Evolutionary conservation across 2,329 filamentous ascomycete species (phyloP).

Genomic region (Setomelanomma holmii): DNA sequence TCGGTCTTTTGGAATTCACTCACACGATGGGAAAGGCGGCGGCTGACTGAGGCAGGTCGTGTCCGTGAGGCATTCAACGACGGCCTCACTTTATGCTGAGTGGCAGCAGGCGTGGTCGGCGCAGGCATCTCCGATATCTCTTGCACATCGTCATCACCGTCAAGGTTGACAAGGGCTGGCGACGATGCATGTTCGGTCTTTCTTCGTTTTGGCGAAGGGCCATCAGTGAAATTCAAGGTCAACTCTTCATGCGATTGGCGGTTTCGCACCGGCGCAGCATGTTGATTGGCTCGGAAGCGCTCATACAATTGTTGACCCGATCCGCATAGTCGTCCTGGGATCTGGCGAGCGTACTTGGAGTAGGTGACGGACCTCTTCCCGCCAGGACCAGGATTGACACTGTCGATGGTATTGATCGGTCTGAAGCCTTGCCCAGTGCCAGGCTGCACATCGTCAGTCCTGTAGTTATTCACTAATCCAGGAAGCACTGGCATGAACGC

Average conservation of each 20-base stretch:
- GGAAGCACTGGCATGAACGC: not conserved
- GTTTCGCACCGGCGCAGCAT: conserved; percentile 3
- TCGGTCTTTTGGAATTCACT: conserved; percentile 29
- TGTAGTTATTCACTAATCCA: too few species aligned
- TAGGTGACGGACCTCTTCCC: too few species aligned
- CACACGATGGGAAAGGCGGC: conserved; percentile 1
- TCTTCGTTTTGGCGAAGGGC: conserved; percentile 22
- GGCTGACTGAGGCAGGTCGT: too few species aligned
- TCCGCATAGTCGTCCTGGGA: too few species aligned
- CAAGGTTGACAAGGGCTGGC: conserved; percentile 15
- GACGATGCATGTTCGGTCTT: conserved; percentile 16
- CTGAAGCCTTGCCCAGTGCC: not conserved
- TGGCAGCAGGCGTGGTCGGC: not conserved
- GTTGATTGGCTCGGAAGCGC: too few species aligned
- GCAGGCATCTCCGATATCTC: not conserved
- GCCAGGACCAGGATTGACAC: too few species aligned
- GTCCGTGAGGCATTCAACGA: too few species aligned
- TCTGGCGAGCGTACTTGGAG: too few species aligned
- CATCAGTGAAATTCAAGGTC: not conserved
- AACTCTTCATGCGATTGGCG: not conserved
- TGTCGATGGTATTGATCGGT: too few species aligned
- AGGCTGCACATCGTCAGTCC: conserved; percentile 8
- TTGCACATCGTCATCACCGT: conserved; percentile 19
- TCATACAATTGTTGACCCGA: too few species aligned
- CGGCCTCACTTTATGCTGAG: not conserved